phyloP scores from a whole-genome alignment of 2,329 filamentous ascomycete genomes.

The Aspergillus sclerotialis region DNA sequence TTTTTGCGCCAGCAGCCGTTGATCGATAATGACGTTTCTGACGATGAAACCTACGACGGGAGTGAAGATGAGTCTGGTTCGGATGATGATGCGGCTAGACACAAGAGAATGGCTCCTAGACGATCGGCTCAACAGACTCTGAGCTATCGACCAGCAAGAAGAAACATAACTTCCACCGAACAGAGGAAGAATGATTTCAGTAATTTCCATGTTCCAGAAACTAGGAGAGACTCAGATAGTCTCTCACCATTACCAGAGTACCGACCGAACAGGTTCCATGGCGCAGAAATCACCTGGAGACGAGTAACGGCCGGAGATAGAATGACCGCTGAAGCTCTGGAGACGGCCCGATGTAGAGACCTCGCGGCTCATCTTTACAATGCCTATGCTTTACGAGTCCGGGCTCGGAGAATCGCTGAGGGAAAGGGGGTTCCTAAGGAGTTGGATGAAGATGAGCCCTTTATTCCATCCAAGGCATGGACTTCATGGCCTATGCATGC shows the following conservation, averaged over 20 bases:
- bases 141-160: constrained; percentile 1
- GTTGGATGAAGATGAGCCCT: constrained; percentile 14
- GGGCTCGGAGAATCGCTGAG: constrained; percentile 18
- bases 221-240: background rate
- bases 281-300: constrained; percentile 62
- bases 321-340: constrained; percentile 56
- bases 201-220: background rate
- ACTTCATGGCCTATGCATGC: constrained; percentile 75
- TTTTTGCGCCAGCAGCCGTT: constrained; percentile 15
- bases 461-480: constrained; percentile 56
- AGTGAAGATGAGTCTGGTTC: constrained; percentile 10
- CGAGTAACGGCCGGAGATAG: constrained; percentile 88
- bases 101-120: too few relatives aligned
- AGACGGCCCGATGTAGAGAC: constrained; percentile 58
- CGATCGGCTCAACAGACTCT: too few relatives aligned
- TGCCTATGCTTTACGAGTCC: constrained; percentile 59
- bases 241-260: constrained; percentile 11
- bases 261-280: constrained; percentile 68
- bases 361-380: constrained; percentile 74
- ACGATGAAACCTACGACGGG: constrained; percentile 18
- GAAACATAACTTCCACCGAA: too few relatives aligned
- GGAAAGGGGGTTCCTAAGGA: constrained; percentile 5
- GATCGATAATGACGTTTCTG: constrained; percentile 13
- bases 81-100: constrained; percentile 6
- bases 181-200: background rate